Base-by-base conservation (phyloP, 2,329 filamentous ascomycete species). In the Dichotomopilus funicola region DNA sequence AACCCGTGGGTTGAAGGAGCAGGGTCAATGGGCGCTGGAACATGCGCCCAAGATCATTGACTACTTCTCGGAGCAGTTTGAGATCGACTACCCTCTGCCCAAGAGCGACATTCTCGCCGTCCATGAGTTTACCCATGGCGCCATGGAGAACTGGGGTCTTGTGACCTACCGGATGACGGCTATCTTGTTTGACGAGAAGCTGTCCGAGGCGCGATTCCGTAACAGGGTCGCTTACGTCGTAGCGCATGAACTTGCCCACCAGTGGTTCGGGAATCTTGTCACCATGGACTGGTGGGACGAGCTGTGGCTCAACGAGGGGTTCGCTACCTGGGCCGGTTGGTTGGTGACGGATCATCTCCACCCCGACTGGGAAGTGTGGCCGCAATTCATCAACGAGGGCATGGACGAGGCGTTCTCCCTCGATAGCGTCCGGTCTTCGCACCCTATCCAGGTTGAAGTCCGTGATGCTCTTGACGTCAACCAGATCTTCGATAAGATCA, bases 211-310 rank as follows among this genome's bases (percentile, higher is more conserved):
- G 43, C 85, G 86, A 61, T 96, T 92, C 75, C 91, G 91, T 72
- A 96, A 96, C 71, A 82, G 91, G 40, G 88, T 99, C 61, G 94
- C 94, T 36, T 97, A 99, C 66, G 91, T 97, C 55, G 91, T 97
- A 50, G 92, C 94, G n/a, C 94, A 99, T 72, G 94, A 99, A 72
- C 79, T 99, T 59, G 94, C 92, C 42, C 92, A 97, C 73, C 92
- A 96, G 73, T 97, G 92, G 92, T 97, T 97, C 67, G 92, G 92
- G 60, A 96, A 97, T 74, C 76, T 96, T 52, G 92, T 96, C 34
- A 96, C 92, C 52, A 96, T 96, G 91, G 91, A 96, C 71, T 96
- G 95, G 79, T 97, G 92, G 92, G 91, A 96, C 72, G 92, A 91
- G 53, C 76, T 97, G 6, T 97, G 92, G 92, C 81, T 97, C 53